Evolutionary conservation across 2,329 filamentous ascomycete species (phyloP).

Genomic region (Ophiostoma sp.): DNA sequence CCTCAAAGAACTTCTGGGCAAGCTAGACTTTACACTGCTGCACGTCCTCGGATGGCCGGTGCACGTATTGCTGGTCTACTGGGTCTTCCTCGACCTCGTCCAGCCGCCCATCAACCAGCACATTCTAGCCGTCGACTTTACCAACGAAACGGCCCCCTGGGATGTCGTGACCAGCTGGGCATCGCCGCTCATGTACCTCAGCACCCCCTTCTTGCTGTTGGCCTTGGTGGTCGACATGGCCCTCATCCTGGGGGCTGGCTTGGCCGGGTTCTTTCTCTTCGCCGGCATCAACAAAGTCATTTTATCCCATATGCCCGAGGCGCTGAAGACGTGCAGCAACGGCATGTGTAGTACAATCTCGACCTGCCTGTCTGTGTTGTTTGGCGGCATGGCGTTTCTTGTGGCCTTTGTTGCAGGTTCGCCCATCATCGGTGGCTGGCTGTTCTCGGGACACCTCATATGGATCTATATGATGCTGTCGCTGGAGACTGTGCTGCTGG

Average conservation of each 20-base stretch:
- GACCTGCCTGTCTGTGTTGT: no score
- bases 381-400: no score
- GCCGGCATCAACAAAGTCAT: background rate
- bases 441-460: background rate
- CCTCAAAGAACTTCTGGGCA: background rate
- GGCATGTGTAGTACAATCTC: no score
- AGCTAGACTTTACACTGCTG: background rate
- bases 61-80: constrained; percentile 14
- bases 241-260: background rate
- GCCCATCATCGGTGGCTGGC: background rate
- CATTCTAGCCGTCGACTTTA: constrained; percentile 18
- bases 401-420: background rate
- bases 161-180: background rate
- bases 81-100: constrained; percentile 23
- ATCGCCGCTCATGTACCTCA: background rate
- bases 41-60: background rate
- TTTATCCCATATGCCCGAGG: background rate
- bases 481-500: constrained; percentile 12
- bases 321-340: background rate
- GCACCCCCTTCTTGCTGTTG: background rate
- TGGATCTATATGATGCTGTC: constrained; percentile 14
- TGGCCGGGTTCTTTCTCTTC: background rate
- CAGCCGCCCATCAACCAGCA: constrained; percentile 17
- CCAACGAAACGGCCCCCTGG: constrained; percentile 4
- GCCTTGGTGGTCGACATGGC: background rate